phyloP scores from a whole-genome alignment of 805 yeast genomes.

The Nakazawaea sp. region DNA sequence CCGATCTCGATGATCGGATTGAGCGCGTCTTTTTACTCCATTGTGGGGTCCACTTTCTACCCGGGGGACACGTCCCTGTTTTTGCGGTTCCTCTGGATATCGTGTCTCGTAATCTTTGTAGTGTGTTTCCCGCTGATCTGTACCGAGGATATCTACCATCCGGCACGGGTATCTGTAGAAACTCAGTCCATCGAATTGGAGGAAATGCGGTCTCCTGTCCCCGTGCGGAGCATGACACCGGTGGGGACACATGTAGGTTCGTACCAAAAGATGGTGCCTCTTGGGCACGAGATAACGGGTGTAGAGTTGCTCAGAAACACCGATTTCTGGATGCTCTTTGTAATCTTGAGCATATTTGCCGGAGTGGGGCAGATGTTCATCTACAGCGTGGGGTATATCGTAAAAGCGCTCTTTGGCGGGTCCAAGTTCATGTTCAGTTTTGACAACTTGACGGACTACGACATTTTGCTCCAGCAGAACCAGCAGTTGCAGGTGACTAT shows the following conservation, averaged over 20 bases:
- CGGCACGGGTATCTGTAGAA: slow-evolving; percentile 10
- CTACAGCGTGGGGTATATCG: slow-evolving; percentile 67
- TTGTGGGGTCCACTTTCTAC: slow-evolving; percentile 41
- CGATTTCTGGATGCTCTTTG: slow-evolving; percentile 44
- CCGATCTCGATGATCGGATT: slow-evolving; percentile 73
- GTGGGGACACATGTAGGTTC: no score
- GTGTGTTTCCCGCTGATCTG: slow-evolving; percentile 42
- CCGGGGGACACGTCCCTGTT: slow-evolving; percentile 55
- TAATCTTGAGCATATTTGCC: slow-evolving; percentile 46
- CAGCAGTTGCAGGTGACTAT: slow-evolving; percentile 71
- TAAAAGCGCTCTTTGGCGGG: slow-evolving; percentile 35
- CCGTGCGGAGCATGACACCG: slow-evolving; percentile 6
- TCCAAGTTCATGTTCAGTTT: slow-evolving; percentile 12
- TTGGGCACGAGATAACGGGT: slow-evolving; percentile 8
- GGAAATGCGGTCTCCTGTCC: slow-evolving; percentile 5
- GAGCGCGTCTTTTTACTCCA: slow-evolving; percentile 63
- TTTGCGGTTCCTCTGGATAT: slow-evolving; percentile 36
- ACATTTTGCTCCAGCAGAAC: slow-evolving; percentile 32
- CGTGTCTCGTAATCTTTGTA: slow-evolving; percentile 32
- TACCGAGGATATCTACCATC: slow-evolving; percentile 27
- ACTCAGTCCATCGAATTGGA: slow-evolving; percentile 8
- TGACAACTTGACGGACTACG: slow-evolving; percentile 13
- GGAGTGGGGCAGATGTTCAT: slow-evolving; percentile 74
- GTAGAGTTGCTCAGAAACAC: slow-evolving; percentile 18
- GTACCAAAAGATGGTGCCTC: slow-evolving; percentile 1